Conservation (phyloP, 2,329 filamentous ascomycete species). For the Rutstroemia sp. region DNA sequence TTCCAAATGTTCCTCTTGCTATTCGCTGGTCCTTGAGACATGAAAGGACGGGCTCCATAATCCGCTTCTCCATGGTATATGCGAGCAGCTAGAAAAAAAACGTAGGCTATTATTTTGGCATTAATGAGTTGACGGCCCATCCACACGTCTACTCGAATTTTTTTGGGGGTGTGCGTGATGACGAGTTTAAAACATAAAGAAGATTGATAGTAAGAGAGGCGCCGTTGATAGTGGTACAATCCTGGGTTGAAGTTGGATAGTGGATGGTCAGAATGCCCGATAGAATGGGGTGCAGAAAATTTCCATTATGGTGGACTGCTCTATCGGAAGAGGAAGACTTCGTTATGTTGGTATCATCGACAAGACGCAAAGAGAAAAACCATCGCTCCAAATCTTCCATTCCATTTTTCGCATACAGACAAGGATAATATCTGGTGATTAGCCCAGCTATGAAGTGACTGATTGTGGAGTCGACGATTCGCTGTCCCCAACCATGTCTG, state of each 20-base stretch:
- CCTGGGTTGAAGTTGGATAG: background rate
- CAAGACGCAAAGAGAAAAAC: slow-evolving; percentile 11
- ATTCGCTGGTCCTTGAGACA: background rate
- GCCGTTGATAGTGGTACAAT: slow-evolving; percentile 9
- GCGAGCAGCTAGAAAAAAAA: background rate
- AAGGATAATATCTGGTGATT: slow-evolving; percentile 1
- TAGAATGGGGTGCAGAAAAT: background rate
- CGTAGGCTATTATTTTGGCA: slow-evolving; percentile 9
- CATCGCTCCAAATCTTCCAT: slow-evolving; percentile 6
- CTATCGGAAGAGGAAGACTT: slow-evolving; percentile 7
- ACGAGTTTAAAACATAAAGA: background rate
- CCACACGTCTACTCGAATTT: slow-evolving; percentile 6
- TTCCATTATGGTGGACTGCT: background rate
- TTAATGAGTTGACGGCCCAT: slow-evolving; percentile 8
- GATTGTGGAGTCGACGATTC: slow-evolving; percentile 28
- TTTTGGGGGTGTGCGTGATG: background rate
- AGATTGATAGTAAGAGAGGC: slow-evolving; percentile 2
- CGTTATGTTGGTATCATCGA: slow-evolving; percentile 20
- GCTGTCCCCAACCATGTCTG: slow-evolving; percentile 36
- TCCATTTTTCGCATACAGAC: slow-evolving; percentile 2
- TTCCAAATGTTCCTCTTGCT: background rate
- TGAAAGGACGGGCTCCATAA: background rate
- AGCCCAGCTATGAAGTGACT: slow-evolving; percentile 16
- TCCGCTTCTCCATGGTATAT: background rate
- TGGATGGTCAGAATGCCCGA: background rate